These are phyloP conservation scores for Xerocomus minutiporus DNA, from an alignment of 1,284 basidiomycete species.

Conservation along the genomic window DNA sequence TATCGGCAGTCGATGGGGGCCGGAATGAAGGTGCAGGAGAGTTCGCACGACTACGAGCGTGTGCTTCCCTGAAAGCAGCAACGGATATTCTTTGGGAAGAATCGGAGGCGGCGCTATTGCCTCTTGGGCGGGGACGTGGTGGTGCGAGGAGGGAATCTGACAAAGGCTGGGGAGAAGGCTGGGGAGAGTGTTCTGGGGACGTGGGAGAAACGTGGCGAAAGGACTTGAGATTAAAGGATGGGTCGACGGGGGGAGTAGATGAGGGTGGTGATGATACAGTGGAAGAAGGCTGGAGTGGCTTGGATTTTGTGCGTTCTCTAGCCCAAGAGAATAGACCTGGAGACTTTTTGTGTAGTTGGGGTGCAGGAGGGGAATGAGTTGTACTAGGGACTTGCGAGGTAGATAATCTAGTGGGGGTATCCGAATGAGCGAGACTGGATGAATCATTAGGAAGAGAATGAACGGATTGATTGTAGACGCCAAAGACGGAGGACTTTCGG, in stretches of 20 bases:
- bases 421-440: slow-evolving; percentile 11
- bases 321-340: slow-evolving; percentile 36
- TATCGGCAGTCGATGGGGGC: slow-evolving; percentile 30
- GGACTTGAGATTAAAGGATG: slow-evolving; percentile 57
- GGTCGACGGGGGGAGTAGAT: slow-evolving; percentile 19
- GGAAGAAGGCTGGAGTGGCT: slow-evolving; percentile 27
- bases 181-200: slow-evolving; percentile 32
- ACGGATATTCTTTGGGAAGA: slow-evolving; percentile 68
- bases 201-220: slow-evolving; percentile 55
- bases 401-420: slow-evolving; percentile 22
- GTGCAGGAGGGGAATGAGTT: background rate
- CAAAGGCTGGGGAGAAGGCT: background rate
- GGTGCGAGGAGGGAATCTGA: slow-evolving; percentile 25
- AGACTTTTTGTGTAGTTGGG: slow-evolving; percentile 30
- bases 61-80: slow-evolving; percentile 72
- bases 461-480: slow-evolving; percentile 50
- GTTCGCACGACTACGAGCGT: slow-evolving; percentile 56
- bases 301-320: slow-evolving; percentile 42
- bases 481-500: slow-evolving; percentile 53
- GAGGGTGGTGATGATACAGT: background rate
- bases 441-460: slow-evolving; percentile 52
- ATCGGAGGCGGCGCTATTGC: slow-evolving; percentile 56
- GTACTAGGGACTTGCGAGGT: background rate
- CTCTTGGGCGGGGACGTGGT: slow-evolving; percentile 46
- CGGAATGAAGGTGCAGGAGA: slow-evolving; percentile 56